Evolutionary conservation across 129 eudicot species (phyloP).

Genomic region (Smallanthus sonchifolius): DNA sequence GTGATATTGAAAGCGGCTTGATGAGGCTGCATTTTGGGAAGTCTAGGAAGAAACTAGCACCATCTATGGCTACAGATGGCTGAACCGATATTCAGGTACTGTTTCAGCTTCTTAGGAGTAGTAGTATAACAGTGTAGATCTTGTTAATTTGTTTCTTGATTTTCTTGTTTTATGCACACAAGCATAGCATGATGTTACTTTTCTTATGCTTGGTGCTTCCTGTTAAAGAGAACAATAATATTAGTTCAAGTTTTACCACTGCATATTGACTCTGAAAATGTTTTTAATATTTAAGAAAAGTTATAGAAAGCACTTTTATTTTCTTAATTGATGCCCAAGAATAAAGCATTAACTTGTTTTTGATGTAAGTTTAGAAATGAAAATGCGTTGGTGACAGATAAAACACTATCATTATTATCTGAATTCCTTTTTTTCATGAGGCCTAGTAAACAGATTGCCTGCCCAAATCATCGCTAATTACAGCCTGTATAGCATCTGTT

Average conservation of each 20-base stretch:
- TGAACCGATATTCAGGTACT: slow-evolving; percentile 9
- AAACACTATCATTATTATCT: background rate
- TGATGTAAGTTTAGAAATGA: background rate
- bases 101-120: background rate
- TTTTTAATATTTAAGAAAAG: background rate
- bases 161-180: slow-evolving; percentile 19
- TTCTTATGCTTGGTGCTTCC: slow-evolving; percentile 12
- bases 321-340: background rate
- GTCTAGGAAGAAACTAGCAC: slow-evolving; percentile 10
- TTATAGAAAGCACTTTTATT: background rate
- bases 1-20: slow-evolving; percentile 50
- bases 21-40: slow-evolving; percentile 39
- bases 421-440: background rate
- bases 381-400: background rate
- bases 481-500: background rate
- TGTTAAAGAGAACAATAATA: slow-evolving; percentile 10
- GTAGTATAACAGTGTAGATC: slow-evolving; percentile 7
- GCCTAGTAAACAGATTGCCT: background rate
- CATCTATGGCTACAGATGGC: background rate
- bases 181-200: slow-evolving; percentile 6
- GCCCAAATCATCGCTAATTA: background rate
- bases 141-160: background rate
- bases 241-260: slow-evolving; percentile 17
- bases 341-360: background rate
- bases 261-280: background rate